Evolutionary conservation across 78 protist species (phyloP).

Genomic region (Chrysochromulina tobinii): DNA sequence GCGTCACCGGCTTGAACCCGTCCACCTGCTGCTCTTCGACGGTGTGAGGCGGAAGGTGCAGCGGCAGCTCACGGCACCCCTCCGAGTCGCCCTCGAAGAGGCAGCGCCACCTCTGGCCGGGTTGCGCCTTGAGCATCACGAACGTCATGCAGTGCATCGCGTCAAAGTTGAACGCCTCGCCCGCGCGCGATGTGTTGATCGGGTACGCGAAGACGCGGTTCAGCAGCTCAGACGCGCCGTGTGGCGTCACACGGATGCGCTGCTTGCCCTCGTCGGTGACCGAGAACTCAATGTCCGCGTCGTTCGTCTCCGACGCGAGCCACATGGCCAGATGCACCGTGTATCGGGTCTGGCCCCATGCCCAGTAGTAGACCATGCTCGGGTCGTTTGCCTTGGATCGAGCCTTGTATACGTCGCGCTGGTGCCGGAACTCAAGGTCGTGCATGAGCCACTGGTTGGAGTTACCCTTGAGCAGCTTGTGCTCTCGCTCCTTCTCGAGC

Average conservation of each 20-base stretch:
- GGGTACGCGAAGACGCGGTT: not conserved
- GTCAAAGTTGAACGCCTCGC: not conserved
- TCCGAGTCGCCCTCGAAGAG: not conserved
- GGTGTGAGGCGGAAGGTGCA: not conserved
- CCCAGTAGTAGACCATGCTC: not conserved
- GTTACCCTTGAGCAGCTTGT: not conserved
- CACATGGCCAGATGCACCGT: slow-evolving; percentile 11
- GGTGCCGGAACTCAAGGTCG: not conserved
- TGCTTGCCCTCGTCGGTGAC: not conserved
- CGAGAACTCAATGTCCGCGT: not conserved
- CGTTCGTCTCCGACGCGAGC: not conserved
- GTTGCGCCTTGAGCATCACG: not conserved
- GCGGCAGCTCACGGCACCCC: not conserved
- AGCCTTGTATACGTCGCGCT: not conserved
- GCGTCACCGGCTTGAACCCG: not conserved
- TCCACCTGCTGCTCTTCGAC: not conserved
- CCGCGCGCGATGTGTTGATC: not conserved
- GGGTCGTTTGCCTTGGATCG: not conserved
- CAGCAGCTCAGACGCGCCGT: too few relatives aligned
- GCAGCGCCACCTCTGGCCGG: not conserved
- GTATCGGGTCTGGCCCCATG: slow-evolving; percentile 18
- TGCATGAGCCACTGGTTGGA: not conserved
- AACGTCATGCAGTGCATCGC: not conserved
- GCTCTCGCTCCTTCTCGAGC: not conserved
- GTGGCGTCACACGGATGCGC: not conserved